Conservation (phyloP, 1,284 basidiomycete species). For the Pascua sp. region DNA sequence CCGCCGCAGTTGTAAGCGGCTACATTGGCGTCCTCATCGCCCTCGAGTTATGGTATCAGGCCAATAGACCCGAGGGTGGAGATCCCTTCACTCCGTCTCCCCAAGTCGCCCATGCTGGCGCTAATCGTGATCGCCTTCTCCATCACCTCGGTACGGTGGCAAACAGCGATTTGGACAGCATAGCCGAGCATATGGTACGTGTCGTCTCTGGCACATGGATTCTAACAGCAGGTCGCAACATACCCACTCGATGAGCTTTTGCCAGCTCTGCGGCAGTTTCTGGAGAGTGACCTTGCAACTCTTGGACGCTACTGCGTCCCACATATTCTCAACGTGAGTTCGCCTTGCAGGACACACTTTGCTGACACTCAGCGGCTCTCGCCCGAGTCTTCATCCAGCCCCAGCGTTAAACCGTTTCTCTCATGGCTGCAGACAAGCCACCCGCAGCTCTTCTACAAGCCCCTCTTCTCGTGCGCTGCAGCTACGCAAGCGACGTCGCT, state of each 20-base stretch:
- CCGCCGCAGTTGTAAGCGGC: constrained; percentile 8
- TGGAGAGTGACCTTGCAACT: constrained; percentile 10
- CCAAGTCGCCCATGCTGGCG: no score
- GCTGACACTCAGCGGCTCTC: constrained; percentile 7
- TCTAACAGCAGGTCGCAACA: no score
- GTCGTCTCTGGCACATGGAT: no score
- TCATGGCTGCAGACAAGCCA: constrained; percentile 32
- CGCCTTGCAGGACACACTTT: no score
- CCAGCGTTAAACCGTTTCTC: constrained; percentile 22
- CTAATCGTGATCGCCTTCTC: no score
- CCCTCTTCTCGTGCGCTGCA: constrained; percentile 66
- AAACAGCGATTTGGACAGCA: no score
- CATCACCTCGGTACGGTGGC: no score
- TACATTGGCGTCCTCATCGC: constrained; percentile 23
- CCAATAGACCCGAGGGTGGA: not conserved
- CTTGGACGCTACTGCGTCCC: constrained; percentile 9
- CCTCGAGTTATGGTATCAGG: constrained; percentile 13
- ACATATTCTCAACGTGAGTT: constrained; percentile 10
- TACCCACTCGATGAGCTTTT: not conserved
- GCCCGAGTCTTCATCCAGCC: not conserved
- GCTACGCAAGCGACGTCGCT: constrained; percentile 60
- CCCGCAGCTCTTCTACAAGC: constrained; percentile 69
- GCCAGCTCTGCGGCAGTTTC: constrained; percentile 6
- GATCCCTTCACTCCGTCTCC: not conserved
- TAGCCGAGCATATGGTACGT: no score